Evolutionary conservation across 176 grass and related monocot species (phyloP).

Genomic region (Bonia amplexicaulis): DNA sequence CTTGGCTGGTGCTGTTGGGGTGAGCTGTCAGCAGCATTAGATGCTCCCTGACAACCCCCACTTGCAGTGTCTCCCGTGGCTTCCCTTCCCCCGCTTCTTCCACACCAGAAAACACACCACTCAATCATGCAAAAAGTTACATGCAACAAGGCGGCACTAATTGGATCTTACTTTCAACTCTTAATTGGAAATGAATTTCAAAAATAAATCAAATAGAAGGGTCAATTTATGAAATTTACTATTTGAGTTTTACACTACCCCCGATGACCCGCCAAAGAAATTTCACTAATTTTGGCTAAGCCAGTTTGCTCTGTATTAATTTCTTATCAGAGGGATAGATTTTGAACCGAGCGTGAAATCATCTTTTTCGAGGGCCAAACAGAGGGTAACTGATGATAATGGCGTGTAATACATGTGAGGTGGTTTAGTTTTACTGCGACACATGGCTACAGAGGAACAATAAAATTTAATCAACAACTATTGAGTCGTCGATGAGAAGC

Average conservation of each 20-base stretch:
- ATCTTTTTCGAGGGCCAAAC: too few relatives aligned
- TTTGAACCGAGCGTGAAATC: too few relatives aligned
- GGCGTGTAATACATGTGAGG: background rate
- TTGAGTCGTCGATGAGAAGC: background rate
- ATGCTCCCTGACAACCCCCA: slow-evolving; percentile 65
- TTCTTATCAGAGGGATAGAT: too few relatives aligned
- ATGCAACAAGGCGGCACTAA: background rate
- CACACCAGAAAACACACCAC: background rate
- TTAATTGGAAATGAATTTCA: background rate
- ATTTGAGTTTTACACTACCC: too few relatives aligned
- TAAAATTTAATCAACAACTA: background rate
- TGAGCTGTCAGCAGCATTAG: slow-evolving; percentile 82
- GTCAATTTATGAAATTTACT: too few relatives aligned
- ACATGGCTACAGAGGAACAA: background rate
- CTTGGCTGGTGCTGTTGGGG: slow-evolving; percentile 36
- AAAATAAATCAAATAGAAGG: too few relatives aligned
- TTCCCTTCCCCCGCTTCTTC: background rate
- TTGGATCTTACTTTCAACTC: background rate
- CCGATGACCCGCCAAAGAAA: too few relatives aligned
- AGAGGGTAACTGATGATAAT: too few relatives aligned
- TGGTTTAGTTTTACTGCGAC: background rate
- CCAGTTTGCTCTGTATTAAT: too few relatives aligned
- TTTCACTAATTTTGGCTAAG: too few relatives aligned
- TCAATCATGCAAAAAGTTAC: slow-evolving; percentile 15
- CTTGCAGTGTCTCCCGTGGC: slow-evolving; percentile 47